These are phyloP conservation scores for Xylaria scruposa DNA, from an alignment of 495 filamentous ascomycete species.

Conservation along the genomic window DNA sequence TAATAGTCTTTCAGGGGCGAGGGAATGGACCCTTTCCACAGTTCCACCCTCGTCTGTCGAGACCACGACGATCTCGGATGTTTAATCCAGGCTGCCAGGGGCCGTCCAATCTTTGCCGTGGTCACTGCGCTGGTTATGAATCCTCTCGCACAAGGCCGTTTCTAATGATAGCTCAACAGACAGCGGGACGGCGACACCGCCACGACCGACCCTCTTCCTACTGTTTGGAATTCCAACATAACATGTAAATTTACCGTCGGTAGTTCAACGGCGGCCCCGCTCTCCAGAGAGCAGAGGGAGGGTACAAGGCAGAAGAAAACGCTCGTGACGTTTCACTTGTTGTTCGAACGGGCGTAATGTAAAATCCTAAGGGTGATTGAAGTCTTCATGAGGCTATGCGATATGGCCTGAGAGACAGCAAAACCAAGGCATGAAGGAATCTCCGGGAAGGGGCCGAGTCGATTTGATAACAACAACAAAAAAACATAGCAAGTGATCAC, in stretches of 20 bases:
- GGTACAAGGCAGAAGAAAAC: conserved; percentile 6
- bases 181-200: conserved; percentile 10
- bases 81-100: conserved; percentile 22
- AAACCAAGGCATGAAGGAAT: conserved; percentile 21
- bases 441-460: conserved; percentile 19
- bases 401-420: conserved; percentile 10
- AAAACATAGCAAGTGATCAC: not conserved
- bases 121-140: conserved; percentile 11
- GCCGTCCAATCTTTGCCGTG: conserved; percentile 9
- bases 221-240: conserved; percentile 3
- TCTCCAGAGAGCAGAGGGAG: not conserved
- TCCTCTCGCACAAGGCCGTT: conserved; percentile 25
- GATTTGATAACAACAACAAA: not conserved
- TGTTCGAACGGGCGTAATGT: conserved; percentile 9
- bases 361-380: conserved; percentile 18
- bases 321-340: conserved; percentile 25
- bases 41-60: conserved; percentile 22
- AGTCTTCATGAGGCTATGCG: conserved; percentile 23
- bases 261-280: conserved; percentile 19
- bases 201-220: conserved; percentile 18
- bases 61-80: conserved; percentile 24
- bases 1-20: conserved; percentile 20
- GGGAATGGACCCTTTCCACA: conserved; percentile 16
- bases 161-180: conserved; percentile 28
- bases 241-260: conserved; percentile 6